Percentiles rank a stretch among this genome's conserved stretches.
These are phyloP conservation scores for Podila epicladia DNA, from an alignment of 192 early-diverging fungal genomes.

Conservation along the genomic window DNA sequence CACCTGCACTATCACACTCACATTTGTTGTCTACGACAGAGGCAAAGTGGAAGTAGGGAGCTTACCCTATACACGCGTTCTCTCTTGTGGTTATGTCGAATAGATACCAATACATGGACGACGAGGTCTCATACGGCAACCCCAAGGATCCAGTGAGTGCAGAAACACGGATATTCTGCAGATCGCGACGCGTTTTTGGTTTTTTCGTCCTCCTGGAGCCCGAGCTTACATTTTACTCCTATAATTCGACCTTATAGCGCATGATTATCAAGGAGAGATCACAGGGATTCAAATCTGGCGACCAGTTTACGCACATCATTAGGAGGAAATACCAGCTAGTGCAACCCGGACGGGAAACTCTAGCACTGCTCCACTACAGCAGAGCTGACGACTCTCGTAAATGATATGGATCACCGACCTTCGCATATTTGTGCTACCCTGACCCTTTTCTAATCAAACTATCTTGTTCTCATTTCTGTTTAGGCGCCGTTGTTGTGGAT, in stretches of 20 bases:
- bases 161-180: not conserved
- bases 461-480: not conserved
- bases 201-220: not conserved
- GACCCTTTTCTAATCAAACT: not conserved
- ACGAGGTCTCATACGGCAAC: conserved; percentile 25
- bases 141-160: conserved; percentile 27
- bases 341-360: conserved; percentile 40
- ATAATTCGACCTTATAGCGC: conserved; percentile 22
- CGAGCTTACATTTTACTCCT: not conserved
- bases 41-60: no score
- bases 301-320: conserved; percentile 46
- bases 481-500: conserved; percentile 44
- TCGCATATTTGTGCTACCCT: not conserved
- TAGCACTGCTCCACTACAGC: conserved; percentile 48
- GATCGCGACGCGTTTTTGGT: not conserved
- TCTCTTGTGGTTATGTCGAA: not conserved
- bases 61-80: not conserved
- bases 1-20: no score
- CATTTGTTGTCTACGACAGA: no score
- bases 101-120: conserved; percentile 52
- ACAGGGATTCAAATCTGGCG: conserved; percentile 45
- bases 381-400: conserved; percentile 41
- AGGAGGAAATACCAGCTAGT: conserved; percentile 43
- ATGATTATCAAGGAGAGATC: conserved; percentile 45
- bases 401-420: conserved; percentile 1